A percentile compares a stretch with the other conserved stretches of the same genome.
Conservation (phyloP, 495 filamentous ascomycete species). For the Neurospora cerealis region DNA sequence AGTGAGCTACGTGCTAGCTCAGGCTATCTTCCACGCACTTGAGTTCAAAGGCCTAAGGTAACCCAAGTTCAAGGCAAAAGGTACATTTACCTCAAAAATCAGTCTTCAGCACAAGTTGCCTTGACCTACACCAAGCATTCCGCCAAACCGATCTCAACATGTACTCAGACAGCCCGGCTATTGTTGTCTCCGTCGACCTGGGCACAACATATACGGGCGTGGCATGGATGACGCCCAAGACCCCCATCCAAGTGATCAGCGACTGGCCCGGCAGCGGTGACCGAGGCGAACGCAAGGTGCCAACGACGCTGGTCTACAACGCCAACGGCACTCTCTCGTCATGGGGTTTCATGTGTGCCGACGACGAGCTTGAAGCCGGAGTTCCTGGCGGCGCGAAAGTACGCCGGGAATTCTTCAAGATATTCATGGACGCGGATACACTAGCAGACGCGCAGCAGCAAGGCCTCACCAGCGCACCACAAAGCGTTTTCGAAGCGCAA, state of each 20-base stretch:
- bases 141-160: neutral
- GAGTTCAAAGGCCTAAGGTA: neutral
- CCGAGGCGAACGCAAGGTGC: slow-evolving; percentile 48
- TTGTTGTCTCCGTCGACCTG: slow-evolving; percentile 50
- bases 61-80: neutral
- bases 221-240: slow-evolving; percentile 39
- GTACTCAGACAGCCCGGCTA: slow-evolving; percentile 30
- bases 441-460: slow-evolving; percentile 26
- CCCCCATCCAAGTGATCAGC: slow-evolving; percentile 45
- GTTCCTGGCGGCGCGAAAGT: slow-evolving; percentile 17
- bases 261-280: slow-evolving; percentile 48
- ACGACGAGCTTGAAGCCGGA: slow-evolving; percentile 26
- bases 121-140: neutral
- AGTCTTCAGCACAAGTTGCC: neutral
- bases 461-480: slow-evolving; percentile 20
- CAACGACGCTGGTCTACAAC: slow-evolving; percentile 45
- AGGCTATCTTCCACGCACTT: neutral
- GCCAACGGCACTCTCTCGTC: slow-evolving; percentile 28
- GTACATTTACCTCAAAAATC: neutral
- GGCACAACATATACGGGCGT: slow-evolving; percentile 56
- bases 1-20: neutral
- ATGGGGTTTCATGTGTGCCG: slow-evolving; percentile 51
- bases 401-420: slow-evolving; percentile 50
- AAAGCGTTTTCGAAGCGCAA: slow-evolving; percentile 36
- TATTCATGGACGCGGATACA: slow-evolving; percentile 40